Base-by-base conservation (phyloP, 1,284 basidiomycete species). In the Malassezia psittaci region DNA sequence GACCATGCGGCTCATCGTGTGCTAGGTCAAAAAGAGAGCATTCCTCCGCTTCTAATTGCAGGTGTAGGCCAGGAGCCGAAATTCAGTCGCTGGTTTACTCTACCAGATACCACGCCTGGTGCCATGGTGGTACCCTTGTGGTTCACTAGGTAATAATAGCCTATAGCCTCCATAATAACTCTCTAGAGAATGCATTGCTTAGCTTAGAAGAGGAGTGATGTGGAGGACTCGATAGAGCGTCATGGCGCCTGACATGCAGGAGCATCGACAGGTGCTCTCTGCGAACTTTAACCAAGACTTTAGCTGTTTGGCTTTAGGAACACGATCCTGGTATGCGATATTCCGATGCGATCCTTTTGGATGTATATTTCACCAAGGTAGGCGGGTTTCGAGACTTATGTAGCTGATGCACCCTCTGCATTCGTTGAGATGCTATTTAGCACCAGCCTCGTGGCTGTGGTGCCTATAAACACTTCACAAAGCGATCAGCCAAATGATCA, bases 361-460 rank as follows among this genome's bases (percentile, higher is more conserved):
- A 40, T 81, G 88, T 64, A 90, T 99, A 7, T 93, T 93, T 73
- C 89, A 88, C 13, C 87, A 87, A 82, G 87, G 89, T 89, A 73
- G 76, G 85, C 39, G 3, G 10, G 9, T 29, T 13, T 13, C 18
- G 5, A 12, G 21, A 36, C 35, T 32, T 40, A 15, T 18, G 16
- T 29, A 65, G 90, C 86, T 69, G 89, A 94, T 63, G 90, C 90
- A 2, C 88, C 93, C 0, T 83, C 87, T 13, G 90, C 89, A 24
- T 91, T 94, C 60, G 91, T 96, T 11, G 93, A 98, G 77, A 99
- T 99, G 93, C 81, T 98, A 57, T 99, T 99, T 79, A 96, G 90
- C 78, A 98, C 94, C 3, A 94, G 90, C 9, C 82, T 98, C 58
- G 90, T 98, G 51, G 93, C 93, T 0, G 81, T 98, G 36, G 93